Percentiles rank a stretch among this genome's conserved stretches.
These are phyloP conservation scores for Russula lepida DNA, from an alignment of 768 basidiomycete genomes.

Conservation along the genomic window DNA sequence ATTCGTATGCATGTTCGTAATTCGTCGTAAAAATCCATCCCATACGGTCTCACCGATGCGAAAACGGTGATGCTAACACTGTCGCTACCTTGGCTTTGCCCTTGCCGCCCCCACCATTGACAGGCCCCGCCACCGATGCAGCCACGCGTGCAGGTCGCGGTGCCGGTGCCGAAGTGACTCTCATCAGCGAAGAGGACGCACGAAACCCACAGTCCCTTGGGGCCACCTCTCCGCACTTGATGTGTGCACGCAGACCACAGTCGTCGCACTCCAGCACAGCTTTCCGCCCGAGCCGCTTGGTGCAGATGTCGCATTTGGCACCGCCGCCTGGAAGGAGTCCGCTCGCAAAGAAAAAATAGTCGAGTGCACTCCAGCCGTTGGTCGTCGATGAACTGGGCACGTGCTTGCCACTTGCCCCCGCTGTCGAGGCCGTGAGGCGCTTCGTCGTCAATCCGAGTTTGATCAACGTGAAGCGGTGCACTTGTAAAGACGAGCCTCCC, in stretches of 20 bases:
- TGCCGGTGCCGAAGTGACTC: neutral
- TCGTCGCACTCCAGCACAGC: slow-evolving; percentile 83
- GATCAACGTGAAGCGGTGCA: slow-evolving; percentile 83
- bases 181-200: slow-evolving; percentile 21
- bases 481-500: slow-evolving; percentile 57
- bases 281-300: slow-evolving; percentile 80
- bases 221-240: slow-evolving; percentile 79
- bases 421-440: slow-evolving; percentile 29
- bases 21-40: neutral
- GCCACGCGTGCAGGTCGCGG: neutral
- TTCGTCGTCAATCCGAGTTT: slow-evolving; percentile 61
- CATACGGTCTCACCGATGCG: neutral
- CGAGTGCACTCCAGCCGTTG: slow-evolving; percentile 64
- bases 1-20: neutral
- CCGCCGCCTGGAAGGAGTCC: slow-evolving; percentile 41
- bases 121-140: neutral
- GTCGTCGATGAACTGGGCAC: neutral
- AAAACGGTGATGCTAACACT: slow-evolving; percentile 11
- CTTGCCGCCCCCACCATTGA: neutral
- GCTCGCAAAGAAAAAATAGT: slow-evolving; percentile 62
- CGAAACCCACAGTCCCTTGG: slow-evolving; percentile 72
- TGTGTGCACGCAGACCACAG: slow-evolving; percentile 77
- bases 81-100: neutral
- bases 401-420: neutral
- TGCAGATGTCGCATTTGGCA: slow-evolving; percentile 76